Evolutionary conservation across 177 flowering plant genomes (phyloP).

Genomic region (Tripterygium wilfordii): DNA sequence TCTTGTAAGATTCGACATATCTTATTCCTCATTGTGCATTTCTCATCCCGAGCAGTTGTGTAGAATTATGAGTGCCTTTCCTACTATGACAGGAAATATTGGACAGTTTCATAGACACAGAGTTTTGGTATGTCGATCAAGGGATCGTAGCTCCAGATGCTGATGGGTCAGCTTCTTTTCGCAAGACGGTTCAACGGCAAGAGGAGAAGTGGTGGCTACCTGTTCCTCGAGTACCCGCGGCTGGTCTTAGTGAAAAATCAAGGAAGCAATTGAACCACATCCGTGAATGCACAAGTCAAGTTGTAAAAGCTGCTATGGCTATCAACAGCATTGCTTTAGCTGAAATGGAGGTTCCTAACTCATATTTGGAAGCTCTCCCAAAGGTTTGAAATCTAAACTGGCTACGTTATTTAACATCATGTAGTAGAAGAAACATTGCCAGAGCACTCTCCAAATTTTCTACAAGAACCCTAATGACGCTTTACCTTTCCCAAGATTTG

Average conservation of each 20-base stretch:
- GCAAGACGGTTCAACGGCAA: slow-evolving; percentile 60
- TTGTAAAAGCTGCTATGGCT: slow-evolving; percentile 86
- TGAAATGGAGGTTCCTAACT: slow-evolving; percentile 97
- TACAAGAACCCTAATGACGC: no score
- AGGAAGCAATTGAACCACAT: slow-evolving; percentile 68
- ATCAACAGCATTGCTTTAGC: slow-evolving; percentile 70
- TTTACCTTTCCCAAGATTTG: no score
- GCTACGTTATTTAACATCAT: no score
- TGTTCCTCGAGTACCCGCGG: slow-evolving; percentile 77
- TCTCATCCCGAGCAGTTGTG: not conserved
- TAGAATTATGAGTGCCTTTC: not conserved
- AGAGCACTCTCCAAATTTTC: not conserved
- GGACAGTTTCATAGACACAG: slow-evolving; percentile 63
- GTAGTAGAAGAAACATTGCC: no score
- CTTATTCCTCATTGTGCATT: not conserved
- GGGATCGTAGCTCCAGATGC: slow-evolving; percentile 65
- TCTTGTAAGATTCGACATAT: slow-evolving; percentile 48
- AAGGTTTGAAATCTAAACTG: slow-evolving; percentile 43
- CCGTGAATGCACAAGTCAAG: slow-evolving; percentile 82
- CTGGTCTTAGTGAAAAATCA: slow-evolving; percentile 67
- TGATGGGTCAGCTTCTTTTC: slow-evolving; percentile 68
- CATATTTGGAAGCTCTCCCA: slow-evolving; percentile 81
- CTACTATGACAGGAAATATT: slow-evolving; percentile 60
- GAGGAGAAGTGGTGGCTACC: slow-evolving; percentile 99
- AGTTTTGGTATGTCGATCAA: slow-evolving; percentile 97